Base-by-base conservation (phyloP, 2,329 filamentous ascomycete genomes). In the Ascochyta clinopodiicola region DNA sequence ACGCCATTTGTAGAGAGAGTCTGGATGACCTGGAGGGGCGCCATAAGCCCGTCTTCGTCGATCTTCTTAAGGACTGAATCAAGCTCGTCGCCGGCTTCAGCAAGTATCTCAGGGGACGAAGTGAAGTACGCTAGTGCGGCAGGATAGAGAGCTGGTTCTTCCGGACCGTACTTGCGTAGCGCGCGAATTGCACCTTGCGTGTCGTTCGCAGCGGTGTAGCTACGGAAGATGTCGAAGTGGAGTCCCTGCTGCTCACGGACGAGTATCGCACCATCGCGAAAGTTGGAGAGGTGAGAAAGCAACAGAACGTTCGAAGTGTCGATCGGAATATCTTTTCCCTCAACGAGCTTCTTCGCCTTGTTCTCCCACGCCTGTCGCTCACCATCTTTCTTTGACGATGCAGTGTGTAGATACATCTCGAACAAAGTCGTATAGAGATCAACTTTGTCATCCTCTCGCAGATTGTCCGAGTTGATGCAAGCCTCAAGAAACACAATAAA, bases 331-430 rank as follows among this genome's bases (percentile, higher is more conserved):
- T 92, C 86, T 64, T 90, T 87, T 15, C 87, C 87, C 69, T 95
- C 88, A 51, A 99, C 93, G 22, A 98, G 84, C 59, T 86, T 88
- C 78, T 95, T 96, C 0, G 95, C 95, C 73, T 96, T 97, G 38
- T 82, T 83, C 71, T 97, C 92, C 94, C 95, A 99, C 61, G 89
- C 85, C 64, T 89, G 85, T 61, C 88, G 87, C 59, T 92, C 83
- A 31, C 75, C 71, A 75, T 88, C 88, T 67, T 88, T 90, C 68
- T 88, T 88, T 54, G 88, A 86, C 56, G 87, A 89, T 21, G 94
- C 90, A 66, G 92, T 95, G 74, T 96, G 90, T 8, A 99, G 81
- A 71, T 98, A 99, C 90, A 99, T 98, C 75, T 99, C 96, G 70
- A 99, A 98, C 13, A 99, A 76, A 0, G 96, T 97, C 0, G 94